phyloP scores from a whole-genome alignment of 164 flowering plant genomes.

The Protea cynaroides region DNA sequence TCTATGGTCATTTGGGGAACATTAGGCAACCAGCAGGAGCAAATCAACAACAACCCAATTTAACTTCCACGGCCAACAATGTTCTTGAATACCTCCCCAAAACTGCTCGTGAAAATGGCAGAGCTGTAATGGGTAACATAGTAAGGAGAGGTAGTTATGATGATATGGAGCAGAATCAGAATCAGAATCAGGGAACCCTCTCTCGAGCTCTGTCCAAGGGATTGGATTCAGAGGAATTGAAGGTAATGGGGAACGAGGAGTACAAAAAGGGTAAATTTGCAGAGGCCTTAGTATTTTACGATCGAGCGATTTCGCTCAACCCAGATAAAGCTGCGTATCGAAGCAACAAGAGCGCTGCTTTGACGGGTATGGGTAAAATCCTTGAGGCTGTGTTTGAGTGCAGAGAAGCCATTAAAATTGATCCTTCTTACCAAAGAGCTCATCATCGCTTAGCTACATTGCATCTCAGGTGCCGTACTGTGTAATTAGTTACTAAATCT shows the following conservation, averaged over 20 bases:
- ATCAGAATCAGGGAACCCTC: constrained; percentile 23
- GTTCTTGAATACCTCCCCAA: constrained; percentile 38
- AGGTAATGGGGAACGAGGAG: constrained; percentile 68
- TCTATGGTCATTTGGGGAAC: constrained; percentile 68
- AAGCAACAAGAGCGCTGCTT: constrained; percentile 72
- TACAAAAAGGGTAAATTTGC: constrained; percentile 63
- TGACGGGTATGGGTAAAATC: constrained; percentile 64
- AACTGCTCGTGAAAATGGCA: constrained; percentile 28
- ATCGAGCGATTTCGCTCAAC: constrained; percentile 58
- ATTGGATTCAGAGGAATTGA: constrained; percentile 54
- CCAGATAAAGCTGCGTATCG: constrained; percentile 51
- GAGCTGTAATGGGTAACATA: constrained; percentile 46
- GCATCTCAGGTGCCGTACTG: constrained; percentile 52
- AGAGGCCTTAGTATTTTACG: constrained; percentile 67
- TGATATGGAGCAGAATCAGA: constrained; percentile 10
- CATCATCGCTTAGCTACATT: constrained; percentile 67
- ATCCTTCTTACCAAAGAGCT: constrained; percentile 64
- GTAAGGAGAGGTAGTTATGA: constrained; percentile 30
- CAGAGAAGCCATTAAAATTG: constrained; percentile 57
- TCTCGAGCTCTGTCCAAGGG: constrained; percentile 43
- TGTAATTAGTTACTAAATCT: no score
- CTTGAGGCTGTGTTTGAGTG: constrained; percentile 67
- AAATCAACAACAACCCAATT: neutral
- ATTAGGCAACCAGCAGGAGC: constrained; percentile 38
- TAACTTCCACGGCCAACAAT: constrained; percentile 11